Percentiles rank a stretch among this genome's conserved stretches.
Evolutionary conservation across 768 basidiomycete genomes (phyloP).

Genomic region (Tephrocybe sp.): DNA sequence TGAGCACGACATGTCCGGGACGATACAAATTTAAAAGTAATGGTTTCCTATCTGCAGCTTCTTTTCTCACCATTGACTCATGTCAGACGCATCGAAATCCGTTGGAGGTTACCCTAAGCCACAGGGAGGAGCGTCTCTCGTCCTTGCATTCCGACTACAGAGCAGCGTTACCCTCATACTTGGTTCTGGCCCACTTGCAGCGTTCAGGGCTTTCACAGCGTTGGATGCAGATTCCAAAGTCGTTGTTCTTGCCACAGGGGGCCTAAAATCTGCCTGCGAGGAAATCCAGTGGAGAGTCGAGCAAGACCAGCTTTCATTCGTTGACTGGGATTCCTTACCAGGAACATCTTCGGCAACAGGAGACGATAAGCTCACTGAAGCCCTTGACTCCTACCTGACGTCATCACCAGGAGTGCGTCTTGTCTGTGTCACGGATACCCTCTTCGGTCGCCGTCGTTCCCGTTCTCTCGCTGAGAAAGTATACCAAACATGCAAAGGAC

Average conservation of each 20-base stretch:
- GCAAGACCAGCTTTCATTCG: slow-evolving; percentile 53
- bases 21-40: slow-evolving; percentile 5
- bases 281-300: slow-evolving; percentile 68
- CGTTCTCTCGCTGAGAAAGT: slow-evolving; percentile 58
- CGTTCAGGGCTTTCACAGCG: slow-evolving; percentile 78
- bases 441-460: slow-evolving; percentile 46
- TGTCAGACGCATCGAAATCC: slow-evolving; percentile 9
- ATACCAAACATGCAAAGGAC: slow-evolving; percentile 49
- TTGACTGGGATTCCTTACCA: slow-evolving; percentile 53
- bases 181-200: slow-evolving; percentile 79
- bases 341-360: slow-evolving; percentile 28
- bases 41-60: neutral
- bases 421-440: slow-evolving; percentile 82
- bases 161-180: slow-evolving; percentile 63
- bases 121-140: slow-evolving; percentile 66
- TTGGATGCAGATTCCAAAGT: slow-evolving; percentile 80
- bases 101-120: slow-evolving; percentile 36
- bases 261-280: slow-evolving; percentile 52
- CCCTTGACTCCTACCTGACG: slow-evolving; percentile 49
- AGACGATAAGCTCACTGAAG: slow-evolving; percentile 37
- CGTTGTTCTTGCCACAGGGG: slow-evolving; percentile 58
- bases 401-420: slow-evolving; percentile 36
- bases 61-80: slow-evolving; percentile 7
- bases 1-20: slow-evolving; percentile 27
- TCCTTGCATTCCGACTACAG: slow-evolving; percentile 72